Evolutionary conservation across 306 rosid species (phyloP).

Genomic region (Arachis hypogaea): DNA sequence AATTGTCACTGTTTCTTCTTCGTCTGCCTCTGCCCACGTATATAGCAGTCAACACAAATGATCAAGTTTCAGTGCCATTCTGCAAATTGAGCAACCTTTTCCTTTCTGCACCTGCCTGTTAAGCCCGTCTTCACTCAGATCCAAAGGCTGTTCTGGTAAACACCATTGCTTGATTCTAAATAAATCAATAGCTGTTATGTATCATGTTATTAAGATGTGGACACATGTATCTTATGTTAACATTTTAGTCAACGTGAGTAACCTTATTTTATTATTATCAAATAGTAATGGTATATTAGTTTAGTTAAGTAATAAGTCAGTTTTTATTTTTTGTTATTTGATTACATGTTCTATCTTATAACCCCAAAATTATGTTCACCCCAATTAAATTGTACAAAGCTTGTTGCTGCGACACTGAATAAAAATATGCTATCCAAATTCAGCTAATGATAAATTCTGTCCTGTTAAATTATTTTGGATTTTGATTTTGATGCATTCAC

Average conservation of each 20-base stretch:
- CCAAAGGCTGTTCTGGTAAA: conserved; percentile 1
- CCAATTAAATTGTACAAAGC: background rate
- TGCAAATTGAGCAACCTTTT: background rate
- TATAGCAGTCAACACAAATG: background rate
- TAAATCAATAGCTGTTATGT: no score
- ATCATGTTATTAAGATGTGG: no score
- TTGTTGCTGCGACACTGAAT: no score
- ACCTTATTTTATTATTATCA: no score
- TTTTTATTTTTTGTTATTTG: background rate
- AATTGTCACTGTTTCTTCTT: background rate
- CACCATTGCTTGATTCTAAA: no score
- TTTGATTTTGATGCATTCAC: background rate
- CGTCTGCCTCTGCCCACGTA: background rate
- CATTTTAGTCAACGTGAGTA: no score
- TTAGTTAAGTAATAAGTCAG: no score
- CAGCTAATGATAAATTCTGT: no score
- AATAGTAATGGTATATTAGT: no score
- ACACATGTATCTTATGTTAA: no score
- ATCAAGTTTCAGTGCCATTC: background rate
- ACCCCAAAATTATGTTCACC: background rate
- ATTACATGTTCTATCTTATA: background rate
- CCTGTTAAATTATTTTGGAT: background rate
- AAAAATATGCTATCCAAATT: no score
- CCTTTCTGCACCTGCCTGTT: background rate
- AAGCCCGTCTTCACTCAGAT: background rate